A percentile compares a stretch with the other conserved stretches of the same genome.
Conservation (phyloP, 1,284 basidiomycete genomes). For the Stygiomarasmius scandens region DNA sequence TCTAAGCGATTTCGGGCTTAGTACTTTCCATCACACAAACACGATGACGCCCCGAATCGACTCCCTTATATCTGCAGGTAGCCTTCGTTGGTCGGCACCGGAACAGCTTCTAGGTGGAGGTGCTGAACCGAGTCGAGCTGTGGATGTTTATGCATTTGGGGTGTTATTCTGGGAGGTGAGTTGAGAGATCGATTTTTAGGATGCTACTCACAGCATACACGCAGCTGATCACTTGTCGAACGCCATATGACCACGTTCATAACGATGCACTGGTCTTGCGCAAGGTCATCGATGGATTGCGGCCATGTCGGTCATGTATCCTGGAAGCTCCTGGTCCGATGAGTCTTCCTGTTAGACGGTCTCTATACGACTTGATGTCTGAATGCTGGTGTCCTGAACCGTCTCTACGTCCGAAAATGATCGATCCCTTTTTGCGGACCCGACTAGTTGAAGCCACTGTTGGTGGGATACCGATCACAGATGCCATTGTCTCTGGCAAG, state of each 20-base stretch:
- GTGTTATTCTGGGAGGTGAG: constrained; percentile 1
- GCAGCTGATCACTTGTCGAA: constrained; percentile 1
- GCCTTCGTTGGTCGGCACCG: neutral
- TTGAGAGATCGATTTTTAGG: too few species aligned
- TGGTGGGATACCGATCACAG: neutral
- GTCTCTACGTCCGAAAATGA: neutral
- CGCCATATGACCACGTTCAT: neutral
- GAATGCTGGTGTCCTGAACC: neutral
- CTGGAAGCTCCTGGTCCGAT: neutral
- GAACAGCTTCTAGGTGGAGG: neutral
- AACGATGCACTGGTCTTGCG: neutral
- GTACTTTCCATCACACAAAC: constrained; percentile 4
- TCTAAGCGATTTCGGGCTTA: constrained; percentile 3
- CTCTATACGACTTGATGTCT: neutral
- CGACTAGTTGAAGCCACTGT: neutral
- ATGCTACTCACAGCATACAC: neutral
- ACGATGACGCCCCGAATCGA: constrained; percentile 4
- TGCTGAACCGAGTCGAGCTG: neutral
- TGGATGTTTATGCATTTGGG: constrained; percentile 3
- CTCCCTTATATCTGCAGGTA: constrained; percentile 1
- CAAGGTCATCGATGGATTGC: neutral
- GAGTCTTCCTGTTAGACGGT: neutral
- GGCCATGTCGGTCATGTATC: constrained; percentile 1
- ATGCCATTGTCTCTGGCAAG: neutral
- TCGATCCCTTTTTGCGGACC: neutral